Evolutionary conservation across 768 basidiomycete genomes (phyloP), one percentile per base, ranked within the genome.

Genomic region (Kwoniella europaea): DNA sequence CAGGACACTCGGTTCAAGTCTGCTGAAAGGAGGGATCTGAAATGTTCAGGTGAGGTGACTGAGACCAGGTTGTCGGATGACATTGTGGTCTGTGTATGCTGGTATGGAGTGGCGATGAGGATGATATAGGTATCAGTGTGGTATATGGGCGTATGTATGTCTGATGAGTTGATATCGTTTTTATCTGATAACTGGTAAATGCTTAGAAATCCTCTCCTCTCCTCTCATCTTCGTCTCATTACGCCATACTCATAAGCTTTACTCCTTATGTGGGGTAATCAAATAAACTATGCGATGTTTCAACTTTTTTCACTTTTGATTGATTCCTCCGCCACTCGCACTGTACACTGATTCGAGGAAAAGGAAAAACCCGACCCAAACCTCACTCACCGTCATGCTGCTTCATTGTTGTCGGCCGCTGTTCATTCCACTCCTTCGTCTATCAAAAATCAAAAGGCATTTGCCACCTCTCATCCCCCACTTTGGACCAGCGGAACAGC

Each of bases 1-100:
- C 96, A 86, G 4, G 94, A 94, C 24, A 96, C 88, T 22, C 92
- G 86, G 20, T 88, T 84, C 43, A 99, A 88, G 84, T 98, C 95
- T 22, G 84, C 79, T 0, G 89, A 90, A 58, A 98, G 88, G 10
- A 92, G 84, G 7, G 85, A 79, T 81, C 92, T 89, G 85, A 98
- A 93, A 61, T 92, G 88, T 1, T 87, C 84, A 1, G 92, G 83
- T 3, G 91, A 91, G 24, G 84, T 80, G 61, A 96, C 87, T 15
- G 75, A 75, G 78, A 85, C 70, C 71, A 87, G 78, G 75, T 89
- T 89, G 22, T 76, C 53, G 15, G 71, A 62, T 65, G 63, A 77
- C 65, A 42, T 70, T 67, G 15, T 24, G 35, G 20, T 3, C 43
- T 12, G n/a, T 27, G n/a, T 16, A 18, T 50, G 46, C 13, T 50